Base-by-base conservation (phyloP, 441 rosid species). In the Arabidopsis hybrid region DNA sequence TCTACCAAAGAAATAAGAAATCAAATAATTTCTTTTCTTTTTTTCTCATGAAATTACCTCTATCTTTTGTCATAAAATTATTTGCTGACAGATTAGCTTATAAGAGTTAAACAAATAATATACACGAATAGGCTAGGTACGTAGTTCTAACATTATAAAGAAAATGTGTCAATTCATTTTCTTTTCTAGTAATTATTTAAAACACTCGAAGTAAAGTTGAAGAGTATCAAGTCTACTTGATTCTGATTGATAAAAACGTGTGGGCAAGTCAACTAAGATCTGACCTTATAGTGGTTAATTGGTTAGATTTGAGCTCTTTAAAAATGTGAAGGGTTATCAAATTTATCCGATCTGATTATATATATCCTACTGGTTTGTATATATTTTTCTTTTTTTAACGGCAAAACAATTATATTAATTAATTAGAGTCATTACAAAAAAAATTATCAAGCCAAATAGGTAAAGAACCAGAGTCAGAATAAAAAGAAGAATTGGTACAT, bases 241-340 rank as follows among this genome's bases (percentile, higher is more conserved):
- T 32, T 76, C 66, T 70, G 79, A 76, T 39, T 70, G 80, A 76
- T 50, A 40, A 64, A 70, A 70, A 64, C 67, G 67, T 64, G 49
- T 7, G 18, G 18, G n/a, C 65, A 76, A 69, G 80, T 76, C 80
- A 76, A 70, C 80, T 49, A 38, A 64, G 45, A 76, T 64, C 75
- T 64, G 66, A 63, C 60, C 71, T 69, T 76, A 76, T 64, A 63
- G 46, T 76, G 70, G 60, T 21, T 21, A 21, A 21, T 62, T 69
- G 59, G 45, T 69, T 69, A 75, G 74, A 75, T 75, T 51, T 60
- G 40, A 67, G 67, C 40, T 42, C 78, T 47, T 11, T 51, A 21
- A 21, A 21, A 21, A 45, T 21, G 26, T 21, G 26, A 21, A 21
- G 26, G 26, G 26, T 21, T 21, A 21, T 21, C 26, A 21, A 21